These are phyloP conservation scores for Verbena officinalis DNA, from an alignment of 257 asterid species.

Conservation along the genomic window DNA sequence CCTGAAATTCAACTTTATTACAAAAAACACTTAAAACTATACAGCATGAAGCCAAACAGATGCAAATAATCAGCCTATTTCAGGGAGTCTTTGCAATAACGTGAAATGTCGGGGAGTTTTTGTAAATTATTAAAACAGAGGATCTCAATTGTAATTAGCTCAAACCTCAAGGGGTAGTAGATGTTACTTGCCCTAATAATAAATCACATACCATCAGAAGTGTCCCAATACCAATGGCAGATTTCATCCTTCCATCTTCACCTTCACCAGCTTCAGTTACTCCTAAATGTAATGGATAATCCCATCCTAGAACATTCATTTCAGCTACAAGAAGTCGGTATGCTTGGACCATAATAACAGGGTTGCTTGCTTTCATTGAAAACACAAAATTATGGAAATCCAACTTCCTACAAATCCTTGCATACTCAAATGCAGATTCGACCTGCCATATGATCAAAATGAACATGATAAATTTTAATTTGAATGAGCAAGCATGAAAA, in stretches of 20 bases:
- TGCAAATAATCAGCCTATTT: too few relatives aligned
- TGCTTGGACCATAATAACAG: slow-evolving; percentile 1
- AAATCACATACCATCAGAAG: slow-evolving; percentile 55
- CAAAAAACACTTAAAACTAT: too few relatives aligned
- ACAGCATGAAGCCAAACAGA: too few relatives aligned
- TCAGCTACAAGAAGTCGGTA: slow-evolving; percentile 7
- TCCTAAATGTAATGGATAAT: slow-evolving; percentile 68
- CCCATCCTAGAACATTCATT: slow-evolving; percentile 26
- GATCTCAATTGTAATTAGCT: too few relatives aligned
- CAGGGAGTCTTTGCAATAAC: too few relatives aligned
- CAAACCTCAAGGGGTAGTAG: too few relatives aligned
- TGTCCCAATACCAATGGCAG: slow-evolving; percentile 31
- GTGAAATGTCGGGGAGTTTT: too few relatives aligned
- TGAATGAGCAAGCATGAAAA: slow-evolving; percentile 26
- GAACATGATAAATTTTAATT: slow-evolving; percentile 21
- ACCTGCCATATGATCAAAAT: slow-evolving; percentile 46
- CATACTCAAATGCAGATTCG: slow-evolving; percentile 80
- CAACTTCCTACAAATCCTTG: slow-evolving; percentile 40
- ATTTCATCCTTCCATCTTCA: slow-evolving; percentile 74
- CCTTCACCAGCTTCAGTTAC: slow-evolving; percentile 78
- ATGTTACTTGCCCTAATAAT: too few relatives aligned
- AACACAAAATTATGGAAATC: slow-evolving; percentile 7
- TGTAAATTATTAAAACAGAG: too few relatives aligned
- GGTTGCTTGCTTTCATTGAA: slow-evolving; percentile 5
- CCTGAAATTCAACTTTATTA: too few relatives aligned